Base-by-base conservation (phyloP, 805 yeast genomes). In the Wickerhamiella kurtzmanii region DNA sequence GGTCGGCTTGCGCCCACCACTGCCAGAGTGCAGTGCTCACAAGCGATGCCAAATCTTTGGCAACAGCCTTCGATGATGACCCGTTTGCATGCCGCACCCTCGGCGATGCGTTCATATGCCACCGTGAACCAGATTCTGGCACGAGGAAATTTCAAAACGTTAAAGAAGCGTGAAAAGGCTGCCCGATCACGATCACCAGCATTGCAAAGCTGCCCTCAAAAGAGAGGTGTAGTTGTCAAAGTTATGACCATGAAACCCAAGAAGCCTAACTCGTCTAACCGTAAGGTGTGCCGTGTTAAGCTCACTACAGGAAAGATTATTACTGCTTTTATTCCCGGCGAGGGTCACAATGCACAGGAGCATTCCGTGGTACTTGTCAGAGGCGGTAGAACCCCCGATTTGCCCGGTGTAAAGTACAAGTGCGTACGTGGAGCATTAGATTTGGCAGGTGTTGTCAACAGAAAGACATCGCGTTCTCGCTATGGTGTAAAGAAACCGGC, bases 321-420 rank as follows among this genome's bases (percentile, higher is more conserved):
- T 16, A 80, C 89, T 41, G 96, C 96, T 1, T 88, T 87, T 63
- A 92, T 92, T 48, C 96, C 96, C 15, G 99, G 99, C 47, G 96
- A 92, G 62, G 98, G 99, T 18, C 98, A 92, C 66, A 92, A 92
- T 61, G 69, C 94, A 19, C 97, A 92, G 69, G 99, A 92, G 64
- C 99, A 92, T 68, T 84, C 94, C 60, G 94, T 92, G 44, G 97
- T 92, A 1, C 76, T 79, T 45, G 95, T 92, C 2, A 78, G 98
- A 66, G 99, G 99, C n/a, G 99, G 98, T 15, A 79, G 96, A 73
- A 85, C 85, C 45, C 96, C 88, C 62, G 99, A 92, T 78, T 71
- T 89, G 58, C 98, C 98, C 21, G 99, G 99, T 75, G 96, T 92
- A 43, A 88, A 86, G 63, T 92, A 92, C 65, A 92, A 84, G 66